phyloP scores from a whole-genome alignment of 2,329 filamentous ascomycete genomes.

The Calonectria crousiana region DNA sequence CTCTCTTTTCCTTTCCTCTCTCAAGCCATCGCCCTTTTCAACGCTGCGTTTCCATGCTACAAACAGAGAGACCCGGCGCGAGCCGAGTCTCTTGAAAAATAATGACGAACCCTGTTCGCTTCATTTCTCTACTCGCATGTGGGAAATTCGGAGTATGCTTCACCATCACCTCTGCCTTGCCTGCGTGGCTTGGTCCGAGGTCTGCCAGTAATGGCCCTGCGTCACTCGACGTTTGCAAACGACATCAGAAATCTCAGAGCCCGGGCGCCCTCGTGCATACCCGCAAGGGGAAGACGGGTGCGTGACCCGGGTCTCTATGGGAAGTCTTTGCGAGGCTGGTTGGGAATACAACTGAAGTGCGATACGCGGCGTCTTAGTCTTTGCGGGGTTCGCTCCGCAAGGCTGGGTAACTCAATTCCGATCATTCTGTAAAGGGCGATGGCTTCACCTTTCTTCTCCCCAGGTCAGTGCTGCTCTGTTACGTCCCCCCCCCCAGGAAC shows the following conservation, averaged over 20 bases:
- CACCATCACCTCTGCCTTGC: conserved; percentile 53
- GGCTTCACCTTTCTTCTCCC: conserved; percentile 55
- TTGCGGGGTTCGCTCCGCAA: conserved; percentile 28
- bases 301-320: conserved; percentile 73
- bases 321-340: conserved; percentile 97
- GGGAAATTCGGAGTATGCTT: conserved; percentile 99
- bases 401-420: conserved; percentile 83
- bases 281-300: conserved; percentile 27
- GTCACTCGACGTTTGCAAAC: conserved; percentile 85
- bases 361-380: conserved; percentile 82
- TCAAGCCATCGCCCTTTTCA: conserved; percentile 83
- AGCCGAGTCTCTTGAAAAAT: conserved; percentile 31
- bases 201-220: conserved; percentile 90
- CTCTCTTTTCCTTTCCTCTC: conserved; percentile 50
- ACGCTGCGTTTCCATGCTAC: conserved; percentile 97
- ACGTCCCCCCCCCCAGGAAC: neutral
- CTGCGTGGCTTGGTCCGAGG: conserved; percentile 49
- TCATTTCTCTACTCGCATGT: conserved; percentile 71
- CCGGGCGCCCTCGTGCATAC: conserved; percentile 34
- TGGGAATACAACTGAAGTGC: conserved; percentile 79
- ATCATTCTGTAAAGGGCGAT: conserved; percentile 89
- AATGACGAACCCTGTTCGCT: conserved; percentile 33
- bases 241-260: conserved; percentile 93
- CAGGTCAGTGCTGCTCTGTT: conserved; percentile 42
- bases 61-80: conserved; percentile 67